Evolutionary conservation across 768 basidiomycete species (phyloP).

Genomic region (Psilocybe azurescens): DNA sequence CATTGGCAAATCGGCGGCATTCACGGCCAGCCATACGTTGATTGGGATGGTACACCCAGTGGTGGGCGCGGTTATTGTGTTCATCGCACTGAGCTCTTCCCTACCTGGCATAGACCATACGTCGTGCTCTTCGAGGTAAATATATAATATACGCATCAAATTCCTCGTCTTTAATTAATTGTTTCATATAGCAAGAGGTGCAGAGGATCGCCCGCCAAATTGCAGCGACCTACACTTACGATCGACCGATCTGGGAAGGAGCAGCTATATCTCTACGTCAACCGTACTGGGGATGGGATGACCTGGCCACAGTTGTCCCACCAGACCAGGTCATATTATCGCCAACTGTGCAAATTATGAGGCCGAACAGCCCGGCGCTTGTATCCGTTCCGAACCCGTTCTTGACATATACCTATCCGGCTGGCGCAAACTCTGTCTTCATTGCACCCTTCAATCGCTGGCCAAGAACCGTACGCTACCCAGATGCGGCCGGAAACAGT

Average conservation of each 20-base stretch:
- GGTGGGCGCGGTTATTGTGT: constrained; percentile 53
- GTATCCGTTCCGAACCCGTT: constrained; percentile 25
- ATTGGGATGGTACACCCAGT: constrained; percentile 45
- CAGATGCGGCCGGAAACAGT: too few species aligned
- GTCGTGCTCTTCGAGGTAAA: constrained; percentile 53
- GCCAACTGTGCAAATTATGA: constrained; percentile 36
- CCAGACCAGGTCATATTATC: constrained; percentile 44
- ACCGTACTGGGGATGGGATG: too few species aligned
- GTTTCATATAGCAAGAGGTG: constrained; percentile 47
- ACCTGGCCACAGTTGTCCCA: constrained; percentile 34
- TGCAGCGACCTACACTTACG: constrained; percentile 43
- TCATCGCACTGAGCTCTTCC: constrained; percentile 59
- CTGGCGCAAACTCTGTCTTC: too few species aligned
- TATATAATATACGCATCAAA: too few species aligned
- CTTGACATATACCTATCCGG: too few species aligned
- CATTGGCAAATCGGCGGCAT: constrained; percentile 29
- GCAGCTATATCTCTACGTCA: constrained; percentile 37
- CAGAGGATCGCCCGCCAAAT: constrained; percentile 43
- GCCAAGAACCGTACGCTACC: too few species aligned
- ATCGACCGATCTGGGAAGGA: constrained; percentile 30
- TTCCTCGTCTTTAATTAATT: too few species aligned
- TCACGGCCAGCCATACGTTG: constrained; percentile 52
- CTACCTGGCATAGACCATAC: constrained; percentile 62
- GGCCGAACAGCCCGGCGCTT: constrained; percentile 30
- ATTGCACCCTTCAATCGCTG: too few species aligned